These are phyloP conservation scores for Phytophthora ramorum DNA, from an alignment of 352 stramenopile species.

Conservation along the genomic window DNA sequence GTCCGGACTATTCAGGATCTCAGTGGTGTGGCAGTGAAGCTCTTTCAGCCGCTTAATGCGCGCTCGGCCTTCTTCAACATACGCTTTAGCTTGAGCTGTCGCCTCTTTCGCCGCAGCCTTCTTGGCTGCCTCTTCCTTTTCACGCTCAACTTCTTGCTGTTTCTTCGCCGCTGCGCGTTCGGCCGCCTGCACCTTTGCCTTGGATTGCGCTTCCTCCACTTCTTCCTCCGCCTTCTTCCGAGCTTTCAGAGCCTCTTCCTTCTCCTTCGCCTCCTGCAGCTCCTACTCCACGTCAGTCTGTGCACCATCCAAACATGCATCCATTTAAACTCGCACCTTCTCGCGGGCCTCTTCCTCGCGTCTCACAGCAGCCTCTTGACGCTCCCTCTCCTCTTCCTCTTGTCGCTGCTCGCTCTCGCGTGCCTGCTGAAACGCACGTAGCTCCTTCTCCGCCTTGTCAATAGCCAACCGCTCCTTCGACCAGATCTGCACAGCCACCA, in stretches of 20 bases:
- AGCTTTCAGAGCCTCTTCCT: slow-evolving; percentile 35
- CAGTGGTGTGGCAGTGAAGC: slow-evolving; percentile 50
- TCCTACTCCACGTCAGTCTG: slow-evolving; percentile 5
- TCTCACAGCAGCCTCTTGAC: slow-evolving; percentile 41
- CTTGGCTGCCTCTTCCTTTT: slow-evolving; percentile 46
- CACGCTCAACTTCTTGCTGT: slow-evolving; percentile 40
- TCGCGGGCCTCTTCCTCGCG: slow-evolving; percentile 45
- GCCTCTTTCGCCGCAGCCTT: slow-evolving; percentile 43
- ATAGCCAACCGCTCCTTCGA: slow-evolving; percentile 48
- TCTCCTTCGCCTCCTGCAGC: slow-evolving; percentile 32
- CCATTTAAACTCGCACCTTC: slow-evolving; percentile 31
- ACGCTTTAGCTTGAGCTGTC: slow-evolving; percentile 45
- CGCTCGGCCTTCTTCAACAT: slow-evolving; percentile 50
- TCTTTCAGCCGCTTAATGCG: slow-evolving; percentile 57
- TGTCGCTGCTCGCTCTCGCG: slow-evolving; percentile 36
- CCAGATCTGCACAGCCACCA: slow-evolving; percentile 35
- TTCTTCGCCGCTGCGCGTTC: slow-evolving; percentile 37
- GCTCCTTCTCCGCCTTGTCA: slow-evolving; percentile 53
- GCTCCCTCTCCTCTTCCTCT: slow-evolving; percentile 42
- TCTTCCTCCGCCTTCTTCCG: slow-evolving; percentile 32
- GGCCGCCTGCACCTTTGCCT: slow-evolving; percentile 35
- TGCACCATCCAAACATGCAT: not conserved
- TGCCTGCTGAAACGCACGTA: slow-evolving; percentile 53
- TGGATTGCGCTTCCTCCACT: slow-evolving; percentile 43
- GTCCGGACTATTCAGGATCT: slow-evolving; percentile 61